These are phyloP conservation scores for Neurospora sp. DNA, from an alignment of 2,329 filamentous ascomycete species.

Conservation along the genomic window DNA sequence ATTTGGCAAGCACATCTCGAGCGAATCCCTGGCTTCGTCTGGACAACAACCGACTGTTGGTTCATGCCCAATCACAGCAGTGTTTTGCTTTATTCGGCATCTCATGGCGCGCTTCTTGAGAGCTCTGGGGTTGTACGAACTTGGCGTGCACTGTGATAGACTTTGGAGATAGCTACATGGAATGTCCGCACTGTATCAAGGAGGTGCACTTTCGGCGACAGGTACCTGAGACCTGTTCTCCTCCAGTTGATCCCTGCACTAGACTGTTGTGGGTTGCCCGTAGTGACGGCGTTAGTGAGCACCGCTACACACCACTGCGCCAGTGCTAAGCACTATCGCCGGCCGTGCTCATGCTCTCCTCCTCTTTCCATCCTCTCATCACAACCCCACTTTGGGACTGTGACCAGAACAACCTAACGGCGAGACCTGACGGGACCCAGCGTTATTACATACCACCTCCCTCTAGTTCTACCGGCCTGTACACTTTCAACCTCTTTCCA, in stretches of 20 bases:
- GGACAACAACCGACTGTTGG: neutral
- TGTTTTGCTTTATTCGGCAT: neutral
- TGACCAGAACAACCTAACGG: neutral
- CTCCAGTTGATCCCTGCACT: neutral
- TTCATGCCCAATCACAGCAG: neutral
- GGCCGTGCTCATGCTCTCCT: neutral
- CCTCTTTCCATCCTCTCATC: neutral
- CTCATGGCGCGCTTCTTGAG: neutral
- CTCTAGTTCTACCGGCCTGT: neutral
- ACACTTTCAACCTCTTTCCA: neutral
- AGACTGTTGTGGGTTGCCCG: neutral
- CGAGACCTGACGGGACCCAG: neutral
- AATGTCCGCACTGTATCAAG: neutral
- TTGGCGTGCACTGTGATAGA: neutral
- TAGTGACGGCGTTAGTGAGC: neutral
- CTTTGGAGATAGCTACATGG: neutral
- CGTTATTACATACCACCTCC: neutral
- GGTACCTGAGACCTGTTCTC: too few relatives aligned
- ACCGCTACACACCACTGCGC: neutral
- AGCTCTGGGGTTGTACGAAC: neutral
- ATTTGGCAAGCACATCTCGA: neutral
- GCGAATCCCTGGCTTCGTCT: neutral
- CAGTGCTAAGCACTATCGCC: neutral
- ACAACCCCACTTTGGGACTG: neutral
- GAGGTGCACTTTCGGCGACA: neutral